Evolutionary conservation across 2,329 filamentous ascomycete genomes (phyloP).

Genomic region (Bimuria novae-zelandiae): DNA sequence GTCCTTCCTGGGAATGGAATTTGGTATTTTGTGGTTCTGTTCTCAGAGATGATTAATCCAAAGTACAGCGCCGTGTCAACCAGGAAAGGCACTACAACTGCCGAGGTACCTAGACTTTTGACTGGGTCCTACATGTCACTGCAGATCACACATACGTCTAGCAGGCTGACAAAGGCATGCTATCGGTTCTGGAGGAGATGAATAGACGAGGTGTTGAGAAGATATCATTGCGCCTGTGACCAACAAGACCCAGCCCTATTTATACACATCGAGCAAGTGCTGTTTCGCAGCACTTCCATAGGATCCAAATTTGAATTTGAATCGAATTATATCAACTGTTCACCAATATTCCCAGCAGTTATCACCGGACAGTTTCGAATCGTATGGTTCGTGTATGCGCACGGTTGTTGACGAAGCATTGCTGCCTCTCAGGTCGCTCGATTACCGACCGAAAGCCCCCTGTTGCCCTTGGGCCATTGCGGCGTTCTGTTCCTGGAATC

Average conservation of each 20-base stretch:
- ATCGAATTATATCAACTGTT: not conserved
- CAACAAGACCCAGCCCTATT: conserved; percentile 1
- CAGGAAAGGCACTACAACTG: too few species aligned
- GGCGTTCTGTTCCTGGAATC: conserved; percentile 79
- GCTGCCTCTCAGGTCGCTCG: not conserved
- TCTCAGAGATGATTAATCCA: too few species aligned
- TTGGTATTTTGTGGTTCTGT: too few species aligned
- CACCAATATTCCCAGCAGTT: not conserved
- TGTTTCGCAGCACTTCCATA: not conserved
- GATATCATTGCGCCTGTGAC: conserved; percentile 8
- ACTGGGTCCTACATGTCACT: too few species aligned
- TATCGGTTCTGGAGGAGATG: too few species aligned
- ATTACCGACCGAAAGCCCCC: conserved; percentile 53
- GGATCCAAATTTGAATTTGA: not conserved
- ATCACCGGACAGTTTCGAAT: not conserved
- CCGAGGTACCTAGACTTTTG: too few species aligned
- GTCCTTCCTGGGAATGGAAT: too few species aligned
- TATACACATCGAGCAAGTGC: not conserved
- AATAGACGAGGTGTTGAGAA: conserved; percentile 6
- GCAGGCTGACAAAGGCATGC: too few species aligned
- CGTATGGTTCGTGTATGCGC: not conserved
- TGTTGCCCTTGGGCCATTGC: conserved; percentile 65
- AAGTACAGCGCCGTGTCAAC: too few species aligned
- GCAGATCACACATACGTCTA: too few species aligned
- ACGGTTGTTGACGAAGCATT: not conserved